Conservation (phyloP, 805 yeast genomes). For the Yarrowia sp. region DNA sequence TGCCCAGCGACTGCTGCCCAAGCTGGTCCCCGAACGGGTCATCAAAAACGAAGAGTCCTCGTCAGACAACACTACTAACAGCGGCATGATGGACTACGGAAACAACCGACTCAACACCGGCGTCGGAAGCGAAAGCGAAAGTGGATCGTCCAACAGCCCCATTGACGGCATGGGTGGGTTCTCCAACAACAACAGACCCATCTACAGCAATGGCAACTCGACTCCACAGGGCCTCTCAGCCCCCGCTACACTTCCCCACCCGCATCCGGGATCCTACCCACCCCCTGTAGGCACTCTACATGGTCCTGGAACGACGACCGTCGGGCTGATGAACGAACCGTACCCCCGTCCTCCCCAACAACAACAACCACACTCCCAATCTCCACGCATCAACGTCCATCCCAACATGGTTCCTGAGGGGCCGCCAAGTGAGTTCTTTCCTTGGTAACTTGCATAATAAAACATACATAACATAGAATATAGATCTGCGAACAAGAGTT, state of each 20-base stretch:
- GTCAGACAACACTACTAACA: background rate
- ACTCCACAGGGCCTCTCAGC: background rate
- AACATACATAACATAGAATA: background rate
- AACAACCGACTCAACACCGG: background rate
- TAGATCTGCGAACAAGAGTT: background rate
- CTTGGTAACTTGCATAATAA: conserved; percentile 11
- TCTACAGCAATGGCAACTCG: background rate
- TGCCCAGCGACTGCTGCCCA: conserved; percentile 15
- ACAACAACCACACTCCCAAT: background rate
- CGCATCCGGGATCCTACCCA: conserved; percentile 10
- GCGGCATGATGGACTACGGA: background rate
- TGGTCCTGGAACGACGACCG: conserved; percentile 4
- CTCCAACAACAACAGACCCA: background rate
- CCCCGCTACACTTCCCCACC: background rate
- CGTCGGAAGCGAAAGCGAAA: background rate
- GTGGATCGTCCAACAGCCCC: conserved; percentile 12
- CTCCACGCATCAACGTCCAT: background rate
- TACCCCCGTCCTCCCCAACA: background rate
- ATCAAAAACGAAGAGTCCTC: conserved; percentile 8
- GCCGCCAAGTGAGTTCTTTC: conserved; percentile 12
- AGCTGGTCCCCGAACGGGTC: conserved; percentile 2
- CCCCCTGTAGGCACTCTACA: conserved; percentile 14
- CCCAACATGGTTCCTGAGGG: conserved; percentile 7
- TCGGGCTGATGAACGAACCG: conserved; percentile 16
- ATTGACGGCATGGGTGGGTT: background rate